A percentile compares a stretch with the other conserved stretches of the same genome.
These are phyloP conservation scores for Aurifilum marmelostoma DNA, from an alignment of 2,329 filamentous ascomycete species.

Conservation along the genomic window DNA sequence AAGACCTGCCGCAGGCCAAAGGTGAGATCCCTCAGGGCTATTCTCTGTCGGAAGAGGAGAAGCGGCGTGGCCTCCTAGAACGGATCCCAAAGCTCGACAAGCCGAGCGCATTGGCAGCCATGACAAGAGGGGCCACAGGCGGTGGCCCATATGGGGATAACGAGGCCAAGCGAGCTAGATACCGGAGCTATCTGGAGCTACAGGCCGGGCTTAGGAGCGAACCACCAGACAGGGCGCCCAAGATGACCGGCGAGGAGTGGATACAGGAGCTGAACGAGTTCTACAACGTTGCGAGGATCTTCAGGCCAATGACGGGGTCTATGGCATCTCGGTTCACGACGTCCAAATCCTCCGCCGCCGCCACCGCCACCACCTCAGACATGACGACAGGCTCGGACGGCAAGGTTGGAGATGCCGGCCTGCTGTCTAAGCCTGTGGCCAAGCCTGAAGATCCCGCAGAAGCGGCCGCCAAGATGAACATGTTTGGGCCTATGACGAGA, in stretches of 20 bases:
- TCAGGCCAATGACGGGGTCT: constrained; percentile 86
- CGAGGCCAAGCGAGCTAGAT: constrained; percentile 76
- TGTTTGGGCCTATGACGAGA: constrained; percentile 90
- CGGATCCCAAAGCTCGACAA: constrained; percentile 68
- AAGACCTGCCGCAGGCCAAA: constrained; percentile 74
- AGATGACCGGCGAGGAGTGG: constrained; percentile 71
- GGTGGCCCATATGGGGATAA: constrained; percentile 85
- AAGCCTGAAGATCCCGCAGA: constrained; percentile 78
- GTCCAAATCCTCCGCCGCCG: constrained; percentile 51
- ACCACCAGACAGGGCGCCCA: constrained; percentile 32
- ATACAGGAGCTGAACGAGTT: constrained; percentile 80
- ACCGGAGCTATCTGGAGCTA: constrained; percentile 79
- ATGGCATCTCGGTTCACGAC: constrained; percentile 95
- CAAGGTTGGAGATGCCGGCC: constrained; percentile 32
- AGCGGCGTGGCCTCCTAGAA: constrained; percentile 59
- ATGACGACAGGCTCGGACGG: constrained; percentile 31
- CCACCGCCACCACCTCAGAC: constrained; percentile 41
- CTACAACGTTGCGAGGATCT: constrained; percentile 66
- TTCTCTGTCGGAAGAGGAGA: constrained; percentile 65
- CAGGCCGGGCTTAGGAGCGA: constrained; percentile 67
- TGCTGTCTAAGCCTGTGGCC: constrained; percentile 51
- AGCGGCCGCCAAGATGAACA: constrained; percentile 83
- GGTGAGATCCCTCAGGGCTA: constrained; percentile 73
- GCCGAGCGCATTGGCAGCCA: constrained; percentile 68
- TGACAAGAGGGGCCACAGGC: constrained; percentile 65